A percentile compares a stretch with the other conserved stretches of the same genome.
Conservation (phyloP, 2,329 filamentous ascomycete species). For the Tolypocladium pustulatum region DNA sequence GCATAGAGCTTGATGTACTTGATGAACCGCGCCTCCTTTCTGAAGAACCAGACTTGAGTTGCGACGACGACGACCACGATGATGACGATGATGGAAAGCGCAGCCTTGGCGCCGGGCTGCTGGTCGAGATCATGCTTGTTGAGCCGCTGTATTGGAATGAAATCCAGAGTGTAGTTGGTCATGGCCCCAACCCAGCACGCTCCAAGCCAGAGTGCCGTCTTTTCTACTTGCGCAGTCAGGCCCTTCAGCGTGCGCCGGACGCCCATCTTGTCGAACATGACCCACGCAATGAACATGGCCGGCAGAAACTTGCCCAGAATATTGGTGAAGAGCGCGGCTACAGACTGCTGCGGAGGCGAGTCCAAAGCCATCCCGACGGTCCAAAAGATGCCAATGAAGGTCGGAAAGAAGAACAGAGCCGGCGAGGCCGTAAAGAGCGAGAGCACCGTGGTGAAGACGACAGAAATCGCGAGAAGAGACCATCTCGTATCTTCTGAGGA, state of each 20-base stretch:
- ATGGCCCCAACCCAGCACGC: conserved; percentile 83
- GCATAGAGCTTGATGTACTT: conserved; percentile 70
- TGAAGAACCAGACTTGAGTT: conserved; percentile 76
- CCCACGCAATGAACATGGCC: conserved; percentile 76
- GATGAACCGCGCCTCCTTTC: conserved; percentile 70
- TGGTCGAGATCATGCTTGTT: conserved; percentile 80
- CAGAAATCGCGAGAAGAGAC: conserved; percentile 71
- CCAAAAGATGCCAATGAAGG: conserved; percentile 76
- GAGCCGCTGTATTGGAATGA: conserved; percentile 88
- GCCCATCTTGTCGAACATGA: conserved; percentile 77
- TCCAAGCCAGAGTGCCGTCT: conserved; percentile 82
- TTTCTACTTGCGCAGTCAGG: conserved; percentile 77
- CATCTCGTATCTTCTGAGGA: conserved; percentile 71
- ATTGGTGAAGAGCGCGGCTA: conserved; percentile 64
- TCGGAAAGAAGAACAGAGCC: conserved; percentile 71
- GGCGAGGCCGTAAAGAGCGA: conserved; percentile 76
- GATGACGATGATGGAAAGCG: conserved; percentile 68
- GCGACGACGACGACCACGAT: conserved; percentile 57
- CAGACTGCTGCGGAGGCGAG: conserved; percentile 58
- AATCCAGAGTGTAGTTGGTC: conserved; percentile 90
- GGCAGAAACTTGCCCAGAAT: conserved; percentile 76
- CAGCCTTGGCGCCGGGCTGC: conserved; percentile 80
- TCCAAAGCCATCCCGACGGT: conserved; percentile 87
- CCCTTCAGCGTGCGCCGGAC: conserved; percentile 60
- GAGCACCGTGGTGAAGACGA: conserved; percentile 66